Percentiles rank a stretch among this genome's conserved stretches.
Conservation (phyloP, 169 alveolate genomes). For the Hammondia hammondi region DNA sequence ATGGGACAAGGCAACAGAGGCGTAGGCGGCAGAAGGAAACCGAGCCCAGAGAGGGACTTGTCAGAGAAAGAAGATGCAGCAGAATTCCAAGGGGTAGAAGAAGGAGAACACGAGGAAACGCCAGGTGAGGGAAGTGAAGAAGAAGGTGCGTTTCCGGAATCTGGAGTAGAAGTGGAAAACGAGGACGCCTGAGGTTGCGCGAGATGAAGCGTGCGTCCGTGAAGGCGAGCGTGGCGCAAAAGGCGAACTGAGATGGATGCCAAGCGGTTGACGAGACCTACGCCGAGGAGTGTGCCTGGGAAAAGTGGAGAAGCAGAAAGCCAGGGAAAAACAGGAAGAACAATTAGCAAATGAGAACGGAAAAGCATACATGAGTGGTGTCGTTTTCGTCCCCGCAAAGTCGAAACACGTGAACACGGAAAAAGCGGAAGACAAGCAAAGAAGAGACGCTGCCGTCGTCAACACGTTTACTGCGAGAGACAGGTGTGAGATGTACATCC, state of each 20-base stretch:
- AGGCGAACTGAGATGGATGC: conserved; percentile 13
- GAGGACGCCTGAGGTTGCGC: background rate
- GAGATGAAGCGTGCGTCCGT: background rate
- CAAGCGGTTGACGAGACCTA: conserved; percentile 1
- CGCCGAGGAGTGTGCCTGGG: background rate
- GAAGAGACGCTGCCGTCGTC: too few relatives aligned
- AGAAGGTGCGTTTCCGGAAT: background rate
- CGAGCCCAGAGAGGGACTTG: too few relatives aligned
- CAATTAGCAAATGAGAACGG: too few relatives aligned
- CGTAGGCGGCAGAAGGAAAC: background rate
- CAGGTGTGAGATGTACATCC: too few relatives aligned
- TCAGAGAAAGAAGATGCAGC: background rate
- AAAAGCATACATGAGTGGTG: too few relatives aligned
- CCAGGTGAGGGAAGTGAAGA: background rate
- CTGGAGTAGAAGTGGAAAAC: background rate
- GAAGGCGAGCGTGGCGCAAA: background rate
- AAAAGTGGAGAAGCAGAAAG: background rate
- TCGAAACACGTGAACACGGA: too few relatives aligned
- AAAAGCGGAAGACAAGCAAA: too few relatives aligned
- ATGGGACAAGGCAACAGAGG: background rate
- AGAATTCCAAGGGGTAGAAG: background rate
- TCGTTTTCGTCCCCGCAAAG: too few relatives aligned
- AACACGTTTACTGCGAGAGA: too few relatives aligned
- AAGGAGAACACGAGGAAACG: background rate
- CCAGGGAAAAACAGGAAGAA: too few relatives aligned